A percentile compares a stretch with the other conserved stretches of the same genome.
phyloP scores from a whole-genome alignment of 2,329 filamentous ascomycete species.

The Ilyonectria sp. region DNA sequence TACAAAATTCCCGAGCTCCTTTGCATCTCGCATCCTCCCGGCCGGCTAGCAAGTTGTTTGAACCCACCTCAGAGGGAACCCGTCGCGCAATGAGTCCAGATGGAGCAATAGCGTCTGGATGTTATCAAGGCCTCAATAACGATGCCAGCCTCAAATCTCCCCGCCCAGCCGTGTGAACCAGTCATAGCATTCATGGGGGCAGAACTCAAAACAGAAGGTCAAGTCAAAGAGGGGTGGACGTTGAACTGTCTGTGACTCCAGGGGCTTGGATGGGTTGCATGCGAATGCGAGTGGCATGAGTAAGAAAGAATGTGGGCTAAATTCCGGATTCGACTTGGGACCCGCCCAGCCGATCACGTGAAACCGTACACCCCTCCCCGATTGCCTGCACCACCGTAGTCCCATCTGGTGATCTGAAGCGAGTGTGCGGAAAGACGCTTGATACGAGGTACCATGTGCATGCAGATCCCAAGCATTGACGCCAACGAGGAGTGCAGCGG shows the following conservation, averaged over 20 bases:
- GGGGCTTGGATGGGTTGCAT: conserved; percentile 6
- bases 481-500: conserved; percentile 10
- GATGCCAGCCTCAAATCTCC: conserved; percentile 21
- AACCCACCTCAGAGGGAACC: conserved; percentile 7
- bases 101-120: conserved; percentile 1
- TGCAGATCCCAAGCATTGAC: conserved; percentile 9
- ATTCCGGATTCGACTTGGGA: conserved; percentile 3
- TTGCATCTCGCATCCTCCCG: neutral
- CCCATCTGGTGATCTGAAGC: neutral
- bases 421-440: neutral
- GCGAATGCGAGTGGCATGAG: conserved; percentile 15
- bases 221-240: conserved; percentile 1
- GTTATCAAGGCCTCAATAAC: conserved; percentile 4
- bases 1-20: conserved; percentile 27
- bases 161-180: conserved; percentile 19
- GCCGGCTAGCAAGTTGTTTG: conserved; percentile 8
- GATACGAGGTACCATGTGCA: conserved; percentile 6
- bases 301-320: conserved; percentile 26
- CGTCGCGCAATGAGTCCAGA: conserved; percentile 17
- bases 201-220: conserved; percentile 23
- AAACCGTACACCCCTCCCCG: neutral
- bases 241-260: neutral
- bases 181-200: conserved; percentile 14
- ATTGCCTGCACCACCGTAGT: neutral
- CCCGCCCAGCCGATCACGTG: conserved; percentile 9